Evolutionary conservation across 2,329 filamentous ascomycete genomes (phyloP), one percentile per base, ranked within the genome.

Genomic region (Aureobasidium melanogenum): DNA sequence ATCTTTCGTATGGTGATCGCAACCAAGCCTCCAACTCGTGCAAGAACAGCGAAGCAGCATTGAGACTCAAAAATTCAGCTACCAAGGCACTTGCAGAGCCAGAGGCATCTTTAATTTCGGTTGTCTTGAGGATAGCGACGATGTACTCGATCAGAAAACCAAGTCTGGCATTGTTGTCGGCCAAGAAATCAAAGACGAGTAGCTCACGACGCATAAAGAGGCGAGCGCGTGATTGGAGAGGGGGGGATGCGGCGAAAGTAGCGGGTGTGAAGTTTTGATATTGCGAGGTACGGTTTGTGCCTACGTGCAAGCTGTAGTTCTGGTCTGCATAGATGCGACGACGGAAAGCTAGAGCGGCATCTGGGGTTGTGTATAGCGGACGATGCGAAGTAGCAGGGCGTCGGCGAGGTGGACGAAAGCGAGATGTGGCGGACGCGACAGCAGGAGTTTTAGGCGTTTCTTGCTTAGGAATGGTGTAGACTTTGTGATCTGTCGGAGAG

Each of bases 81-180:
- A 97, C 72, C 74, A 96, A 81, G 44, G 89, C 85, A 70, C 94
- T 89, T 0, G 91, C 90, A 67, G 89, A 84, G 0, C 91, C 91
- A 41, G 82, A 82, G 64, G 88, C 89, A 4, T 85, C 88, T 73
- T 91, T 91, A 5, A 92, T 80, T 69, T 96, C 91, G 17, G 94
- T 84, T 0, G 85, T 89, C 71, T 89, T 92, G 62, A 97, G 75
- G 24, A 97, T 88, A 10, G 88, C 88, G 43, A 97, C 75, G 58
- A 96, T 84, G 71, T 95, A 96, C 69, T 95, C 89, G 10, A 97
- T 80, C 12, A 97, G 73, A 64, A 92, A 96, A 69, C 96, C 91
- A 8, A 88, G 84, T 68, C 92, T 93, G 52, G 70, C 72, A 28
- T 63, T 57, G 63, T 71, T 63, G 2, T 76, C 78, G 56, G 80